A percentile compares a stretch with the other conserved stretches of the same genome.
phyloP scores from a whole-genome alignment of 1,284 basidiomycete genomes.

The Heterobasidion parviporum region DNA sequence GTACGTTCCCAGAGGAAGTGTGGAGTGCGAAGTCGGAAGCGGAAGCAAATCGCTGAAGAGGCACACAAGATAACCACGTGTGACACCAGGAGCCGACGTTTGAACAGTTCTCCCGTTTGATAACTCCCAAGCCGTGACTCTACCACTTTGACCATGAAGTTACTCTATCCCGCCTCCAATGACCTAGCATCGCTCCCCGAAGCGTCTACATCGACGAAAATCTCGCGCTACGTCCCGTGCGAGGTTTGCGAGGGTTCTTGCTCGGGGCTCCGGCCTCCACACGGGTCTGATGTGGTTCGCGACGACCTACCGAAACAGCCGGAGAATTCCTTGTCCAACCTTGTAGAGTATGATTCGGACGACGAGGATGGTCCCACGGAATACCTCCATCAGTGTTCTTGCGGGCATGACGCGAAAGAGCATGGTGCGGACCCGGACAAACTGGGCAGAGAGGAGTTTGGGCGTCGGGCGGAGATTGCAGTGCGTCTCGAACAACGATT shows the following conservation, averaged over 20 bases:
- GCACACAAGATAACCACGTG: too few species aligned
- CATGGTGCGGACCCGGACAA: conserved; percentile 61
- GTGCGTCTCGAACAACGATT: conserved; percentile 80
- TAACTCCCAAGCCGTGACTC: neutral
- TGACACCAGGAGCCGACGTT: too few species aligned
- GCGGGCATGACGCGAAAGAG: conserved; percentile 63
- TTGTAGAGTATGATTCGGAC: conserved; percentile 60
- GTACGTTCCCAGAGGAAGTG: too few species aligned
- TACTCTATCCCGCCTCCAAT: conserved; percentile 54
- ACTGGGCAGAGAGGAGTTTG: conserved; percentile 54
- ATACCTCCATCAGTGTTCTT: conserved; percentile 65
- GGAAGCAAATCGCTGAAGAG: too few species aligned
- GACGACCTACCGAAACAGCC: conserved; percentile 33
- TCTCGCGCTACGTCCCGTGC: conserved; percentile 67
- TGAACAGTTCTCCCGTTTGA: neutral
- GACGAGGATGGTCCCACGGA: conserved; percentile 33
- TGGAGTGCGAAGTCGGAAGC: too few species aligned
- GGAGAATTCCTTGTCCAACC: conserved; percentile 35
- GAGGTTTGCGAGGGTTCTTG: conserved; percentile 47
- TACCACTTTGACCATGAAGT: conserved; percentile 34
- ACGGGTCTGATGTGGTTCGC: conserved; percentile 44
- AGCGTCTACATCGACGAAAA: conserved; percentile 53
- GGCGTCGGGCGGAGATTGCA: conserved; percentile 68
- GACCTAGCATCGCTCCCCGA: conserved; percentile 37
- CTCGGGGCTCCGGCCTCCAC: conserved; percentile 59